Evolutionary conservation across 176 grass and related monocot species (phyloP), one percentile per base, ranked within the genome.

Genomic region (Alopecurus myosuroides): DNA sequence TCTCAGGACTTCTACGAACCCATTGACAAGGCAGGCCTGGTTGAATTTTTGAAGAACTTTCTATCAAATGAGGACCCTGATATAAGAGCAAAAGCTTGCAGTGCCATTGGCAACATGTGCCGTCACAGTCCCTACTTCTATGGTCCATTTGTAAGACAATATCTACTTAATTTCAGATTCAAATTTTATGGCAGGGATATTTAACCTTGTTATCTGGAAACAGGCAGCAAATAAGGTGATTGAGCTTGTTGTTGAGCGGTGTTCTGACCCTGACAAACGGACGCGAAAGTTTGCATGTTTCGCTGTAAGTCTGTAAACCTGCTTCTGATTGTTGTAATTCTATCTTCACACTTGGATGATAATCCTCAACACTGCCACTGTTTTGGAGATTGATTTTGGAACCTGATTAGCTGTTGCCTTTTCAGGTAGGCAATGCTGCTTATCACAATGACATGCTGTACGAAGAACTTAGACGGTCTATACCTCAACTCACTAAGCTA

Each of bases 51-150:
- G 49, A 98, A 94, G 82, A 87, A 89, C 20, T 94, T 83, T 72
- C 68, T 98, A 56, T 81, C 61, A 18, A 89, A 74, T 81, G 91
- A 90, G 63, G 91, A 88, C 80, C 86, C 93, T 28, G 96, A 98
- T 88, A 81, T 98, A 82, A 91, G 96, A 89, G 96, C 96, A 81
- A 98, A 98, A 92, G 88, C 96, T 77, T 98, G 96, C 80, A 95
- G 93, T 90, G 96, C 93, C 65, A 92, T 98, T 87, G 96, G 96
- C 63, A 98, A 98, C 81, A 95, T 98, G 96, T 98, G 96, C 36
- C 89, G 96, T 10, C 96, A 98, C 49, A 95, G 89, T 71, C 57
- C 88, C 81, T 98, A 95, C 79, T 98, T 98, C 81, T 98, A 98
- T 53, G 71, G 76, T 66, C 49, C 93, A 90, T 89, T 98, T 82